Conservation (phyloP, 257 asterid genomes). For the Cynanchum wilfordii region DNA sequence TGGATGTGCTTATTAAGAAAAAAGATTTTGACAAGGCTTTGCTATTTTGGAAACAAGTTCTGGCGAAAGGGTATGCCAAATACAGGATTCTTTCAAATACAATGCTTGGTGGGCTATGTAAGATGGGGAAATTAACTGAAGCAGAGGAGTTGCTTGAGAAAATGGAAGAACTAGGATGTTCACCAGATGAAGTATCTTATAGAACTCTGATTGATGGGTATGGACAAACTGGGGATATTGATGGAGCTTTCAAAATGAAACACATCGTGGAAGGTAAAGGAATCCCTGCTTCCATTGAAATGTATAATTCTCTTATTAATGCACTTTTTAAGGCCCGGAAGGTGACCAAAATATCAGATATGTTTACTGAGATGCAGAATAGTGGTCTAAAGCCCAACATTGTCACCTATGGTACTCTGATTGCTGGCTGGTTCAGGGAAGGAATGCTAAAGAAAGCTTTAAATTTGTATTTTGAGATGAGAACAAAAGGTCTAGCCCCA, state of each 20-base stretch:
- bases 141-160: constrained; percentile 58
- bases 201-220: constrained; percentile 69
- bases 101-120: constrained; percentile 74
- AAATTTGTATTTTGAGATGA: constrained; percentile 73
- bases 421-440: constrained; percentile 73
- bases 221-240: constrained; percentile 56
- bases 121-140: constrained; percentile 63
- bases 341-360: constrained; percentile 34
- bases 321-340: constrained; percentile 63
- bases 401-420: constrained; percentile 80
- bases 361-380: constrained; percentile 49
- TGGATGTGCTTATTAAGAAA: constrained; percentile 56
- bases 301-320: constrained; percentile 69
- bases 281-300: constrained; percentile 53
- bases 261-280: constrained; percentile 48
- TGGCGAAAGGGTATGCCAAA: constrained; percentile 57
- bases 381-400: constrained; percentile 47
- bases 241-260: constrained; percentile 51
- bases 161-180: constrained; percentile 60
- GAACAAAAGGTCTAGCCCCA: constrained; percentile 53
- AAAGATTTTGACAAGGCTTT: constrained; percentile 47
- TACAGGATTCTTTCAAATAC: constrained; percentile 52
- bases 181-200: constrained; percentile 63
- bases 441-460: constrained; percentile 67
- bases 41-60: constrained; percentile 60